Evolutionary conservation across 1,284 basidiomycete species (phyloP).

Genomic region (Heliocybe sulcata): DNA sequence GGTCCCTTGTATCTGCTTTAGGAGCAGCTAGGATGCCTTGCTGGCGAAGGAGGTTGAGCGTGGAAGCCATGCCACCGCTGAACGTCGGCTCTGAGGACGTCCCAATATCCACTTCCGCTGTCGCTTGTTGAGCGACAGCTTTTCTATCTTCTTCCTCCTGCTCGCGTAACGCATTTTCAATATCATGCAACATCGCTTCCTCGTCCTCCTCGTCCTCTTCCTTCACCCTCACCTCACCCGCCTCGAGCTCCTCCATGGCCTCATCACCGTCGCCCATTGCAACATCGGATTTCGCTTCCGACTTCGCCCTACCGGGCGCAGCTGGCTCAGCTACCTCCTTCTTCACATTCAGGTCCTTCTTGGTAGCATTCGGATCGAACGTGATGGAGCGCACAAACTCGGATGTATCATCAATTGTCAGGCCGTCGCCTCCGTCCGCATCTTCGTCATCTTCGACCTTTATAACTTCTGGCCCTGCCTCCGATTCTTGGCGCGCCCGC

Average conservation of each 20-base stretch:
- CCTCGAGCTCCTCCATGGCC: slow-evolving; percentile 69
- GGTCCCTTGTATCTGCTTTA: slow-evolving; percentile 61
- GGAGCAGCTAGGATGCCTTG: slow-evolving; percentile 82
- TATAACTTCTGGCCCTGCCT: slow-evolving; percentile 48
- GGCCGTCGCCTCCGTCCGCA: slow-evolving; percentile 45
- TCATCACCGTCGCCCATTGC: slow-evolving; percentile 58
- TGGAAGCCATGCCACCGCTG: slow-evolving; percentile 80
- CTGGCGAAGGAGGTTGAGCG: slow-evolving; percentile 82
- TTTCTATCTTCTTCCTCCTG: slow-evolving; percentile 49
- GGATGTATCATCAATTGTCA: slow-evolving; percentile 95
- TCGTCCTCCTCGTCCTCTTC: slow-evolving; percentile 65
- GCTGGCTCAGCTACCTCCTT: slow-evolving; percentile 26
- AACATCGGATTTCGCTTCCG: slow-evolving; percentile 28
- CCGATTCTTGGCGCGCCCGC: slow-evolving; percentile 33
- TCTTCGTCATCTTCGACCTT: slow-evolving; percentile 58
- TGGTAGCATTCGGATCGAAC: slow-evolving; percentile 47
- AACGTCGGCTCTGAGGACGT: slow-evolving; percentile 71
- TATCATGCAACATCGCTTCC: slow-evolving; percentile 65
- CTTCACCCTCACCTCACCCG: slow-evolving; percentile 70
- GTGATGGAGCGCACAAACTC: slow-evolving; percentile 94
- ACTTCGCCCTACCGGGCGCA: slow-evolving; percentile 23
- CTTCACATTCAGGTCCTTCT: slow-evolving; percentile 39
- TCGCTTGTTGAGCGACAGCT: slow-evolving; percentile 12
- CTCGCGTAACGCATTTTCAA: slow-evolving; percentile 57
- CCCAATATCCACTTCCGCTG: slow-evolving; percentile 36